Conservation (phyloP, 768 basidiomycete species). For the Kondoa malvinella region DNA sequence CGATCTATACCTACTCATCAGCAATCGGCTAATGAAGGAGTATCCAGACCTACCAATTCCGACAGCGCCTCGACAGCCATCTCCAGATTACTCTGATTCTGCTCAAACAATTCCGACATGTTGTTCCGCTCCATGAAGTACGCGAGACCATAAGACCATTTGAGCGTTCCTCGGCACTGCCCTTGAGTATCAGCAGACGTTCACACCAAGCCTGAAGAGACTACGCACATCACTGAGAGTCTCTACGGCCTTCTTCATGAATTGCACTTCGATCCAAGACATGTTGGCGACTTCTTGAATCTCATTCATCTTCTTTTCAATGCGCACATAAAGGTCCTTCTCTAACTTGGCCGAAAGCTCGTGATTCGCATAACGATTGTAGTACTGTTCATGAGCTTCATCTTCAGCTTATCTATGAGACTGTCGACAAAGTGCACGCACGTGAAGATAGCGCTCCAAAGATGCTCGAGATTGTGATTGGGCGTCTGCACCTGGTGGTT, state of each 20-base stretch:
- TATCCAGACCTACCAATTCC: slow-evolving; percentile 43
- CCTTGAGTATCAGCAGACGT: slow-evolving; percentile 4
- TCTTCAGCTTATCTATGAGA: neutral
- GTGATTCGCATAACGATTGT: slow-evolving; percentile 98
- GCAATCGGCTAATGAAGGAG: neutral
- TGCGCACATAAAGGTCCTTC: slow-evolving; percentile 74
- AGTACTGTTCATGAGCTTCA: slow-evolving; percentile 48
- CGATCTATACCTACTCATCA: slow-evolving; percentile 35
- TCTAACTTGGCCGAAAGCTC: slow-evolving; percentile 98
- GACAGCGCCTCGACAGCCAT: slow-evolving; percentile 87
- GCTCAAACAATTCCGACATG: slow-evolving; percentile 86
- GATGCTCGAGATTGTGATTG: slow-evolving; percentile 79
- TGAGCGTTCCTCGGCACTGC: slow-evolving; percentile 72
- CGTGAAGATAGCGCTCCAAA: slow-evolving; percentile 87
- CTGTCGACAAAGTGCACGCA: slow-evolving; percentile 35
- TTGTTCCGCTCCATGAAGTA: slow-evolving; percentile 84
- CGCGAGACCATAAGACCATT: slow-evolving; percentile 99
- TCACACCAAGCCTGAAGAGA: neutral
- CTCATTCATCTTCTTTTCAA: slow-evolving; percentile 99
- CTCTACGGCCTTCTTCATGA: slow-evolving; percentile 97
- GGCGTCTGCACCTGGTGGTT: slow-evolving; percentile 53
- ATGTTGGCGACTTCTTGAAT: slow-evolving; percentile 84
- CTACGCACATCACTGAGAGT: slow-evolving; percentile 32
- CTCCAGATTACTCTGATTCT: slow-evolving; percentile 94
- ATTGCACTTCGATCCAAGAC: slow-evolving; percentile 98